Conservation (phyloP, 2,329 filamentous ascomycete species). For the Plenodomus tracheiphilus region DNA sequence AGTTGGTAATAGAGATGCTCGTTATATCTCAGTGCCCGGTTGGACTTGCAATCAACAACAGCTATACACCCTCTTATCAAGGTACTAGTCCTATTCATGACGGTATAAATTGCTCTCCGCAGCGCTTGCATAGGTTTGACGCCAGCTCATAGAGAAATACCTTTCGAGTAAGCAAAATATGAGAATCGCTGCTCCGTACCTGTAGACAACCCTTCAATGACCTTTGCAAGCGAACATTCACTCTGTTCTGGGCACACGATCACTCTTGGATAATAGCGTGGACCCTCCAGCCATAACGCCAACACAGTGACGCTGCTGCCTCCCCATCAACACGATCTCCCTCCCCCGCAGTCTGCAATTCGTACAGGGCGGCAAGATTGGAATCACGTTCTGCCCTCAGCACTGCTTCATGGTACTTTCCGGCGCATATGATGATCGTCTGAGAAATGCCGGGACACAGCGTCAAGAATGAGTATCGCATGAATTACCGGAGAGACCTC, state of each 20-base stretch:
- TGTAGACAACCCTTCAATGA: conserved; percentile 10
- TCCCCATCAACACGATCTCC: background rate
- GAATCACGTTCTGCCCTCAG: conserved; percentile 4
- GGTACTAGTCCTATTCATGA: conserved; percentile 22
- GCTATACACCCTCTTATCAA: conserved; percentile 11
- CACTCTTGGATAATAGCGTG: conserved; percentile 1
- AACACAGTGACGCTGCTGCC: too few species aligned
- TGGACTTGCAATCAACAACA: background rate
- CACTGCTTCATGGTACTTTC: conserved; percentile 7
- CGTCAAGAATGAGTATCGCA: background rate
- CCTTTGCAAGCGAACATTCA: conserved; percentile 8
- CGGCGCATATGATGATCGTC: conserved; percentile 5
- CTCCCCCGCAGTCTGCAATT: conserved; percentile 6
- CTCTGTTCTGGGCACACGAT: conserved; percentile 4
- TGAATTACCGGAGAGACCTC: background rate
- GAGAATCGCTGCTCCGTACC: conserved; percentile 4
- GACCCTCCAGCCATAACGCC: background rate
- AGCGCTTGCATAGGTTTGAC: conserved; percentile 12
- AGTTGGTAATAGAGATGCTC: conserved; percentile 3
- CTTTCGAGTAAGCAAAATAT: background rate
- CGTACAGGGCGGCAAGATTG: conserved; percentile 8
- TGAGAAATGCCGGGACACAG: conserved; percentile 2
- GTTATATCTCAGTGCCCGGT: background rate
- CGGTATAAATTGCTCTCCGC: conserved; percentile 7
- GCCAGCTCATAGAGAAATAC: too few species aligned